Conservation (phyloP, 768 basidiomycete species). For the Panaeolus papilionaceus region DNA sequence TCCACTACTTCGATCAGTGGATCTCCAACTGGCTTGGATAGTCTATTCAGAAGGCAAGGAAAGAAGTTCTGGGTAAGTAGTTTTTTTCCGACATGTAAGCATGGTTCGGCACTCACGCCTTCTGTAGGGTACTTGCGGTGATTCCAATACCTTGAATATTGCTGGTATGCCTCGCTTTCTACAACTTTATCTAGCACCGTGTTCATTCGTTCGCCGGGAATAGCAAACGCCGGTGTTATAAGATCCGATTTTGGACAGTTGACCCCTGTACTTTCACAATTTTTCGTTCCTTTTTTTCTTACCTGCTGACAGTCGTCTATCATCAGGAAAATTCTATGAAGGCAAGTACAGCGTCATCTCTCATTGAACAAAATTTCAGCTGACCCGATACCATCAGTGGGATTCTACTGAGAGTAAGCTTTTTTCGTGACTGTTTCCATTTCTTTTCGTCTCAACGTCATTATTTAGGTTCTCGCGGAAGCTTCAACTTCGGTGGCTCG, state of each 20-base stretch:
- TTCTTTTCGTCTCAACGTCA: not conserved
- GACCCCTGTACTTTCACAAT: constrained; percentile 35
- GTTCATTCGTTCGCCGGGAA: too few relatives aligned
- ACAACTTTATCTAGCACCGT: too few relatives aligned
- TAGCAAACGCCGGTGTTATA: constrained; percentile 40
- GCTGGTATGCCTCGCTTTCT: constrained; percentile 29
- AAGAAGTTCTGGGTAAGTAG: constrained; percentile 16
- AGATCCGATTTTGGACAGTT: constrained; percentile 46
- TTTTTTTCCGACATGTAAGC: not conserved
- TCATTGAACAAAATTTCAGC: too few relatives aligned
- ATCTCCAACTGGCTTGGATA: constrained; percentile 15
- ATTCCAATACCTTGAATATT: constrained; percentile 37
- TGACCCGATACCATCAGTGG: constrained; percentile 31
- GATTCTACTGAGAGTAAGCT: constrained; percentile 42
- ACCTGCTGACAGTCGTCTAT: too few relatives aligned
- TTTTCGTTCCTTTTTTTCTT: too few relatives aligned
- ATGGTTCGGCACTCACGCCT: not conserved
- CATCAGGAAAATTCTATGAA: constrained; percentile 46
- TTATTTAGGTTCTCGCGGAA: constrained; percentile 25
- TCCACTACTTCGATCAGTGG: constrained; percentile 20
- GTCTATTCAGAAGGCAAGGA: not conserved
- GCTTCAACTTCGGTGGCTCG: constrained; percentile 37
- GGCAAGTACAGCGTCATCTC: constrained; percentile 22
- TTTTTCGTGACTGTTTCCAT: not conserved
- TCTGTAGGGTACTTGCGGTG: constrained; percentile 32